Evolutionary conservation across 768 basidiomycete species (phyloP).

Genomic region (Epithele typhae): DNA sequence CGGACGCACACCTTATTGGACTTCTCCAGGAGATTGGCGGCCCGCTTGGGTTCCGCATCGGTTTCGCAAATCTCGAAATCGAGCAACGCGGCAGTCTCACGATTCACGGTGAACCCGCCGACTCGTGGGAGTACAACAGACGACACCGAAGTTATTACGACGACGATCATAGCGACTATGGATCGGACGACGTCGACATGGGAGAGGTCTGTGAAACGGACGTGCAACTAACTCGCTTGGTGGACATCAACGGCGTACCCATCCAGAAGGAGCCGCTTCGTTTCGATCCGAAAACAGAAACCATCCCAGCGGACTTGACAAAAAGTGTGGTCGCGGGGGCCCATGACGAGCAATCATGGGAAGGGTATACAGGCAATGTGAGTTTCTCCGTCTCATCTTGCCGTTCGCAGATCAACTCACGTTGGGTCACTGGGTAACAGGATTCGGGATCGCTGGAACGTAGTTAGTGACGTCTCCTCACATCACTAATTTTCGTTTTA

Average conservation of each 20-base stretch:
- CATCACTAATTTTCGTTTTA: neutral
- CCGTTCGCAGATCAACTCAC: neutral
- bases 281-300: slow-evolving; percentile 11
- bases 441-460: slow-evolving; percentile 17
- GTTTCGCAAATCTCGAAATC: neutral
- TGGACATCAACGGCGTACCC: slow-evolving; percentile 17
- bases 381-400: slow-evolving; percentile 1
- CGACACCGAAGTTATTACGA: no score
- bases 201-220: slow-evolving; percentile 12
- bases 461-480: slow-evolving; percentile 13
- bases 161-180: slow-evolving; percentile 4
- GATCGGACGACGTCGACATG: slow-evolving; percentile 12
- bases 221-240: slow-evolving; percentile 12
- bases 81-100: no score
- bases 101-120: no score
- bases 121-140: no score
- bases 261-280: slow-evolving; percentile 1
- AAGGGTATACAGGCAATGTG: slow-evolving; percentile 28
- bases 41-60: neutral
- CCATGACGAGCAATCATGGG: slow-evolving; percentile 23
- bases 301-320: slow-evolving; percentile 16
- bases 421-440: slow-evolving; percentile 15
- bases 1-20: slow-evolving; percentile 31
- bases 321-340: slow-evolving; percentile 10
- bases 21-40: slow-evolving; percentile 20